phyloP scores from a whole-genome alignment of 75 land plant genomes.

The Pinus taeda region DNA sequence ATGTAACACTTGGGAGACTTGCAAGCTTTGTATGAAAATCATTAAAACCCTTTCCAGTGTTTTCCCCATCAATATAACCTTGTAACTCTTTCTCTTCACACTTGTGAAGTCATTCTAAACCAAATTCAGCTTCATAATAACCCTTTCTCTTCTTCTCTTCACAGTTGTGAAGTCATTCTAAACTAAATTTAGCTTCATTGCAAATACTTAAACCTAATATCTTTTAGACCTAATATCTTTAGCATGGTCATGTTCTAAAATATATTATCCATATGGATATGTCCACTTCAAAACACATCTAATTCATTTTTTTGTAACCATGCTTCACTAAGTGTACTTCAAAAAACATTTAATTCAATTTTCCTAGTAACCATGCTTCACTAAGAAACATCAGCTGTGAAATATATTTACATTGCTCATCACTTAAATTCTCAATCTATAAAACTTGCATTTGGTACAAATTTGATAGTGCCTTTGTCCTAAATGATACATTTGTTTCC shows the following conservation, averaged over 20 bases:
- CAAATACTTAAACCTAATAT: slow-evolving; percentile 79
- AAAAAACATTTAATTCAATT: slow-evolving; percentile 76
- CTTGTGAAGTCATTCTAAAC: slow-evolving; percentile 87
- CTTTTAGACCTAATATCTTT: no score
- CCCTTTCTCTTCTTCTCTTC: no score
- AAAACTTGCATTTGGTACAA: slow-evolving; percentile 80
- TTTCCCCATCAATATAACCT: slow-evolving; percentile 61
- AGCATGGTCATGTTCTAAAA: slow-evolving; percentile 75
- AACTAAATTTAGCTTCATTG: slow-evolving; percentile 57
- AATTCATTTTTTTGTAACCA: slow-evolving; percentile 14
- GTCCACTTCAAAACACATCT: slow-evolving; percentile 92
- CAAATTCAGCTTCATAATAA: slow-evolving; percentile 44
- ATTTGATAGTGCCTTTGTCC: slow-evolving; percentile 83
- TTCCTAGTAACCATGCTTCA: slow-evolving; percentile 95
- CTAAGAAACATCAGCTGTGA: slow-evolving; percentile 91
- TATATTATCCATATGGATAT: slow-evolving; percentile 92
- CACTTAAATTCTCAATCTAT: slow-evolving; percentile 93
- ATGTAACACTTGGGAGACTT: slow-evolving; percentile 61
- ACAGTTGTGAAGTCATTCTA: no score
- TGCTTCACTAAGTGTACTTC: no score
- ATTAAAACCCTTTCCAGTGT: slow-evolving; percentile 57
- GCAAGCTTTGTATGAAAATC: slow-evolving; percentile 93
- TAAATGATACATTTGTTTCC: slow-evolving; percentile 30
- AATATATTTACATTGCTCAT: slow-evolving; percentile 79
- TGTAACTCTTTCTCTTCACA: slow-evolving; percentile 93